phyloP scores from a whole-genome alignment of 2,329 filamentous ascomycete genomes.

The Peltaster fructicola region DNA sequence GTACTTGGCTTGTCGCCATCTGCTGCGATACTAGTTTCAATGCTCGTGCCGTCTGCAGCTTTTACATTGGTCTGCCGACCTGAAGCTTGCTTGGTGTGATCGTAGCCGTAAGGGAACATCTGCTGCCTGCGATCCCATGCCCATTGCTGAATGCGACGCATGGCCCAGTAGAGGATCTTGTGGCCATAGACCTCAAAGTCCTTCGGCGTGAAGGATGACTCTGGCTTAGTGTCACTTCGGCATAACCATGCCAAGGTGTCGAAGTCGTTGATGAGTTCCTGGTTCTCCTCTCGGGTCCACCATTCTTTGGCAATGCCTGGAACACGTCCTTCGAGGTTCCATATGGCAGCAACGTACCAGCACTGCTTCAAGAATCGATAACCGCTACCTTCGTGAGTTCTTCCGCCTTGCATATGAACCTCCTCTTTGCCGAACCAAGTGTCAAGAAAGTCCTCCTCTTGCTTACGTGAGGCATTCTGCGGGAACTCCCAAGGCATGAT shows the following conservation, averaged over 20 bases:
- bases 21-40: no score
- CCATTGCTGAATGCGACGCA: conserved; percentile 6
- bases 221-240: conserved; percentile 6
- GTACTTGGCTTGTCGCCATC: no score
- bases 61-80: no score
- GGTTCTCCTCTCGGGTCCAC: conserved; percentile 9
- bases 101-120: no score
- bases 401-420: conserved; percentile 14
- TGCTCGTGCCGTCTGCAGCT: no score
- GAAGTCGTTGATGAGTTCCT: conserved; percentile 8
- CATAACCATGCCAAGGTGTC: conserved; percentile 8
- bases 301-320: conserved; percentile 11
- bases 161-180: conserved; percentile 5
- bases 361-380: conserved; percentile 20
- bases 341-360: conserved; percentile 16
- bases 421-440: conserved; percentile 12
- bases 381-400: conserved; percentile 7
- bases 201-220: conserved; percentile 10
- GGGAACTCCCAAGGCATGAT: conserved; percentile 19
- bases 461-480: conserved; percentile 9
- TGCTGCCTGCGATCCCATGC: background rate
- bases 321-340: conserved; percentile 13
- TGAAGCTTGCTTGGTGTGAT: no score
- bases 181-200: conserved; percentile 6
- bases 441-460: conserved; percentile 17